Evolutionary conservation across 805 yeast genomes (phyloP).

Genomic region (Candida caryicola): DNA sequence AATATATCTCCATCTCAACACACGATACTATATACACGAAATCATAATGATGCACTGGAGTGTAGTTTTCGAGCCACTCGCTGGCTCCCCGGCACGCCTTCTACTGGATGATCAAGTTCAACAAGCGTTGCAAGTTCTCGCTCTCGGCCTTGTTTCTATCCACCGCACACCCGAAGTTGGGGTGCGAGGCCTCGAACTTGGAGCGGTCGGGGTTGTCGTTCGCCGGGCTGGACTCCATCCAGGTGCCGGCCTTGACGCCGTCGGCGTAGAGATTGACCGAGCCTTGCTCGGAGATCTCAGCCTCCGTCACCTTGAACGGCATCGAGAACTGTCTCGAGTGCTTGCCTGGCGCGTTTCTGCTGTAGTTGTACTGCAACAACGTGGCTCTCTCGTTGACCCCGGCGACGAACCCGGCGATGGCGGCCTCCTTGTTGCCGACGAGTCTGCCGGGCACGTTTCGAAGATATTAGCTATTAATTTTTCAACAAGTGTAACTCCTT

Average conservation of each 20-base stretch:
- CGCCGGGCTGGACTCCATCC: conserved; percentile 32
- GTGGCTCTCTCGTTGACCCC: conserved; percentile 31
- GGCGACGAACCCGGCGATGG: conserved; percentile 57
- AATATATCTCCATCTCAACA: not conserved
- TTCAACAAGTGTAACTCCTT: no score
- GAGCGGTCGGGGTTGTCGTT: conserved; percentile 19
- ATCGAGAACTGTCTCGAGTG: conserved; percentile 42
- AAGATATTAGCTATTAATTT: no score
- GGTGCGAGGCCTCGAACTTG: conserved; percentile 30
- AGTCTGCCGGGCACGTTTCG: conserved; percentile 74
- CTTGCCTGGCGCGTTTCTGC: conserved; percentile 36
- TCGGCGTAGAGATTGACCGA: conserved; percentile 37
- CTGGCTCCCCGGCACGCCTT: no score
- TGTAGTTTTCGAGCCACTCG: no score
- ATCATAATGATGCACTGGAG: not conserved
- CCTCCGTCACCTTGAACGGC: conserved; percentile 42
- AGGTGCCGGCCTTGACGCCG: conserved; percentile 39
- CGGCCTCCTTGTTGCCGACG: conserved; percentile 47
- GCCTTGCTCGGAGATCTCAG: conserved; percentile 38
- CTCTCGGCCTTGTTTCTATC: conserved; percentile 35
- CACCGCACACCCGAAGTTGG: conserved; percentile 29
- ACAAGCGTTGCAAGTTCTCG: conserved; percentile 22
- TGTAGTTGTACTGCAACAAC: conserved; percentile 34
- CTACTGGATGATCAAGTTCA: conserved; percentile 22
- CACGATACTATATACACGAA: conserved; percentile 1